These are phyloP conservation scores for Talaromyces sp. DNA, from an alignment of 2,329 filamentous ascomycete species.

Conservation along the genomic window DNA sequence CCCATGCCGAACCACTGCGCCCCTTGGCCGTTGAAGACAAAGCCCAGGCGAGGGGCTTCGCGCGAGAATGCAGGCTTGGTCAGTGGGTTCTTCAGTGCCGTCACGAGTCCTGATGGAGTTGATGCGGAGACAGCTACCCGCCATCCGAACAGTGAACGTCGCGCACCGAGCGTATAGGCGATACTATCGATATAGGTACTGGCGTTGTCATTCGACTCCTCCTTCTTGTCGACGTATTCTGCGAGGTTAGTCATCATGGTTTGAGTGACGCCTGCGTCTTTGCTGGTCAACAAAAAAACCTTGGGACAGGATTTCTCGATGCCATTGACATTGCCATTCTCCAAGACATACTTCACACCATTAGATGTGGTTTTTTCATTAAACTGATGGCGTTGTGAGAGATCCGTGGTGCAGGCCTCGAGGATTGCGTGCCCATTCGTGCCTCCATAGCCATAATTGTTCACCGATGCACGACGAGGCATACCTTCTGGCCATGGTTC, in stretches of 20 bases:
- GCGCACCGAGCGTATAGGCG: slow-evolving; percentile 21
- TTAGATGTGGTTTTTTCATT: not conserved
- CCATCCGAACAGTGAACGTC: slow-evolving; percentile 21
- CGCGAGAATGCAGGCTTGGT: slow-evolving; percentile 4
- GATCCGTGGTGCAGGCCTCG: not conserved
- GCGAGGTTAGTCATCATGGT: not conserved
- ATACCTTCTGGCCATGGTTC: slow-evolving; percentile 18
- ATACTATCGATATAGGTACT: slow-evolving; percentile 13
- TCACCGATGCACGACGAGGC: slow-evolving; percentile 26
- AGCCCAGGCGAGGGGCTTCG: slow-evolving; percentile 3
- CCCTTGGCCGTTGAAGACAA: slow-evolving; percentile 35
- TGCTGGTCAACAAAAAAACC: not conserved
- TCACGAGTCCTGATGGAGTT: slow-evolving; percentile 24
- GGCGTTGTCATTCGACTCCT: not conserved
- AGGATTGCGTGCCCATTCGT: slow-evolving; percentile 19
- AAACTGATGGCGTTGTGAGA: not conserved
- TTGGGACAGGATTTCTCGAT: not conserved
- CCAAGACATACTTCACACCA: not conserved
- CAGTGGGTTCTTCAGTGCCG: slow-evolving; percentile 27
- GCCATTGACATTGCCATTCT: not conserved
- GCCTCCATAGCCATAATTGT: slow-evolving; percentile 36
- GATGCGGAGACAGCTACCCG: slow-evolving; percentile 15
- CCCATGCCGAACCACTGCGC: slow-evolving; percentile 32
- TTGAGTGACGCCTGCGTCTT: slow-evolving; percentile 1
- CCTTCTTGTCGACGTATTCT: not conserved